A percentile compares a stretch with the other conserved stretches of the same genome.
Evolutionary conservation across 139 green algal genomes (phyloP).

Genomic region (Gonium pectorale): DNA sequence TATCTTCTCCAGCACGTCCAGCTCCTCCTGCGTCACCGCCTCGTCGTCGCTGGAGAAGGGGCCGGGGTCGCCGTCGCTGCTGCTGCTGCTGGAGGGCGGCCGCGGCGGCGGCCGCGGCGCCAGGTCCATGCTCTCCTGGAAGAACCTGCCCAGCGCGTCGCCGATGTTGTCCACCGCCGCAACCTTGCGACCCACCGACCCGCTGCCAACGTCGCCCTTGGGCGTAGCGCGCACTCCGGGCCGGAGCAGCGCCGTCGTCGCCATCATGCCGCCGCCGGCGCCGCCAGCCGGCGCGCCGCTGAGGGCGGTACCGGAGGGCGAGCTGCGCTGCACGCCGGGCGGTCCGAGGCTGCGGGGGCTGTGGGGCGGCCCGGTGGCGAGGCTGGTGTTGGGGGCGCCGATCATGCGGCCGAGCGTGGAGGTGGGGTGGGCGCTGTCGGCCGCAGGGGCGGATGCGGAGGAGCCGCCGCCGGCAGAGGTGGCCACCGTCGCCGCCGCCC

Average conservation of each 20-base stretch:
- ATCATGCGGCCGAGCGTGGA: neutral
- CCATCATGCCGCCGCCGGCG: neutral
- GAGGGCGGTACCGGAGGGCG: too few relatives aligned
- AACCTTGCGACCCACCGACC: neutral
- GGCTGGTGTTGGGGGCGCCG: neutral
- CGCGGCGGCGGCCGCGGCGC: neutral
- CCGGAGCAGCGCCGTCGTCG: too few relatives aligned
- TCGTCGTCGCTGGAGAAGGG: constrained; percentile 4
- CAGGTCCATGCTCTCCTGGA: constrained; percentile 37
- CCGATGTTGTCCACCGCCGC: neutral
- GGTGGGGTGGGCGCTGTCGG: neutral
- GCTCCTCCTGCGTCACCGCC: constrained; percentile 19
- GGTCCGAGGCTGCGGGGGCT: too few relatives aligned
- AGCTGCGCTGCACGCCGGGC: too few relatives aligned
- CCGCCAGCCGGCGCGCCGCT: too few relatives aligned
- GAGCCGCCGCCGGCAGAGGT: too few relatives aligned
- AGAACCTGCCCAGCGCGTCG: constrained; percentile 21
- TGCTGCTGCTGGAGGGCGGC: neutral
- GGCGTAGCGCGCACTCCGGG: neutral
- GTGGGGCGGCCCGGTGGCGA: neutral
- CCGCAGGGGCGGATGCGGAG: too few relatives aligned
- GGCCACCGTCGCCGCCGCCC: too few relatives aligned
- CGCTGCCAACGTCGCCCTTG: constrained; percentile 1
- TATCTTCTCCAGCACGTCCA: constrained; percentile 34
- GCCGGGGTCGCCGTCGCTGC: neutral